Percentiles rank a stretch among this genome's conserved stretches.
phyloP scores from a whole-genome alignment of 768 basidiomycete genomes.

The Lentinula guzmanii region DNA sequence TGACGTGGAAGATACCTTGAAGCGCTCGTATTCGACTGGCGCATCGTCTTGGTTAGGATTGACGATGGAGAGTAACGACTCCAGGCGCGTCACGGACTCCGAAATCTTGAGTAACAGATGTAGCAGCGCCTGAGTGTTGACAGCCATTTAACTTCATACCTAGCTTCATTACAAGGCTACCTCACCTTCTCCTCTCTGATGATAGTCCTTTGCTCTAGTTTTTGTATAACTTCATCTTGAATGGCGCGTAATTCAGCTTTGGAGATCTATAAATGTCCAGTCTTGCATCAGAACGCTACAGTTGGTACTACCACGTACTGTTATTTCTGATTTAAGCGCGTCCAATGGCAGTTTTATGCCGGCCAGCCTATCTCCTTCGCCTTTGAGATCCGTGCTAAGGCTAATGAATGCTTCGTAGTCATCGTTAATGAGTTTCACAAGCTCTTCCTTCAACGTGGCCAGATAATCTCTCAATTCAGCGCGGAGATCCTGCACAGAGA shows the following conservation, averaged over 20 bases:
- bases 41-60: constrained; percentile 38
- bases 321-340: constrained; percentile 57
- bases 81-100: constrained; percentile 84
- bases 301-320: constrained; percentile 24
- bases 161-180: constrained; percentile 1
- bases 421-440: constrained; percentile 93
- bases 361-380: constrained; percentile 71
- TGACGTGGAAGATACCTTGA: background rate
- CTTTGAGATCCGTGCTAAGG: constrained; percentile 85
- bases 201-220: constrained; percentile 64
- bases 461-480: constrained; percentile 84
- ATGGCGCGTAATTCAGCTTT: constrained; percentile 57
- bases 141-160: background rate
- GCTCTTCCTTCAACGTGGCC: constrained; percentile 79
- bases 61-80: constrained; percentile 73
- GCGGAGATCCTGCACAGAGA: constrained; percentile 83
- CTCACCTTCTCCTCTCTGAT: constrained; percentile 83
- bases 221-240: constrained; percentile 71
- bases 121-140: constrained; percentile 56
- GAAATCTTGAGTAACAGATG: constrained; percentile 89
- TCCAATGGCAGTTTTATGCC: constrained; percentile 63
- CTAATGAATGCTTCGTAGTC: constrained; percentile 99
- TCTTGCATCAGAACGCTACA: background rate
- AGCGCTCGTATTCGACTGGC: constrained; percentile 20
- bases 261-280: constrained; percentile 40